Conservation (phyloP, 768 basidiomycete species). For the Strobilomyces dryophilus region DNA sequence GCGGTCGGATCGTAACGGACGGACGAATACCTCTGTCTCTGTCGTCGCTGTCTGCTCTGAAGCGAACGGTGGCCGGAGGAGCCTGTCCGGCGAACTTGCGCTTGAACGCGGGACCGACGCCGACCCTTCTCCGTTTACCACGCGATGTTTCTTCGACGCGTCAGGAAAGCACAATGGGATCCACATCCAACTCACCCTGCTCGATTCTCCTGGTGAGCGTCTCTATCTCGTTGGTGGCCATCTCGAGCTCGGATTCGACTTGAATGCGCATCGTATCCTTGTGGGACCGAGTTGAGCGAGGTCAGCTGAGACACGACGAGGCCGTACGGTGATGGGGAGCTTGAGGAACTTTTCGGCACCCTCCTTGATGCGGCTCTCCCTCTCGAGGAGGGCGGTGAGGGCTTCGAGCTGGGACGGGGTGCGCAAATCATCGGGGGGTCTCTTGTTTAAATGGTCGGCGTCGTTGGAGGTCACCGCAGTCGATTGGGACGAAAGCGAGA, state of each 20-base stretch:
- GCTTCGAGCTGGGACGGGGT: slow-evolving; percentile 50
- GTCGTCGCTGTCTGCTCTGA: slow-evolving; percentile 32
- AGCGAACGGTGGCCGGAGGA: slow-evolving; percentile 25
- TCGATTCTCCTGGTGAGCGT: slow-evolving; percentile 51
- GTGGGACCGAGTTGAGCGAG: slow-evolving; percentile 6
- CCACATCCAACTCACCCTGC: slow-evolving; percentile 32
- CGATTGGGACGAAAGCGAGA: slow-evolving; percentile 29
- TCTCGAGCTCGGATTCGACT: slow-evolving; percentile 74
- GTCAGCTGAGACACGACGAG: slow-evolving; percentile 2
- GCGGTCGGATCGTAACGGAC: not conserved
- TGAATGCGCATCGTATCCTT: slow-evolving; percentile 64
- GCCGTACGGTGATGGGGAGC: slow-evolving; percentile 50
- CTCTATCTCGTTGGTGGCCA: slow-evolving; percentile 70
- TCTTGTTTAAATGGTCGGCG: slow-evolving; percentile 14
- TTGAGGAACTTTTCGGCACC: slow-evolving; percentile 88
- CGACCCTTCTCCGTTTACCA: slow-evolving; percentile 30
- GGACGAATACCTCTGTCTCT: slow-evolving; percentile 31
- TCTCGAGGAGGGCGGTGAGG: slow-evolving; percentile 62
- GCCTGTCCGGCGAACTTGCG: slow-evolving; percentile 34
- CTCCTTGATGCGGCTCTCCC: slow-evolving; percentile 82
- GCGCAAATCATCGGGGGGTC: slow-evolving; percentile 21
- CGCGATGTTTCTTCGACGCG: slow-evolving; percentile 24
- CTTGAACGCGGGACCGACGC: slow-evolving; percentile 21
- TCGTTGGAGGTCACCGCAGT: slow-evolving; percentile 23
- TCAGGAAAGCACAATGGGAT: not conserved